A percentile compares a stretch with the other conserved stretches of the same genome.
Conservation (phyloP, 352 stramenopile genomes). For the Phytophthora gonapodyides region DNA sequence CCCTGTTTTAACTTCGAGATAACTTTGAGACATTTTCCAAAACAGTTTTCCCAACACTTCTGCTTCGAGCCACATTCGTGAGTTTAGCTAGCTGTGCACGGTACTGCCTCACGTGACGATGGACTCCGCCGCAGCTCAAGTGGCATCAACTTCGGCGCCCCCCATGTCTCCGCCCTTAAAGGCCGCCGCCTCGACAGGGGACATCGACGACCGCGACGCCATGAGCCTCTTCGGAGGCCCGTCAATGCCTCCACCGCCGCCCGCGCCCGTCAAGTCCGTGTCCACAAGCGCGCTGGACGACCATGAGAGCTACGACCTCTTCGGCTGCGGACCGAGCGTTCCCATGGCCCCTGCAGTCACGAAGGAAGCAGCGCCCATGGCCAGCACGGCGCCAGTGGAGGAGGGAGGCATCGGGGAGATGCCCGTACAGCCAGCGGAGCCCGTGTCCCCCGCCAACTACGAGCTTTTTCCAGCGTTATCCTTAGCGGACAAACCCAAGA, state of each 20-base stretch:
- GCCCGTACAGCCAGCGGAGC: slow-evolving; percentile 16
- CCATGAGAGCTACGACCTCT: slow-evolving; percentile 40
- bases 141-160: not conserved
- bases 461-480: slow-evolving; percentile 48
- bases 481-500: slow-evolving; percentile 17
- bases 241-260: slow-evolving; percentile 4
- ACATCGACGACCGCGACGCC: slow-evolving; percentile 29
- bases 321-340: slow-evolving; percentile 25
- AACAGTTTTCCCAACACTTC: not conserved
- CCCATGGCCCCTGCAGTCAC: slow-evolving; percentile 14
- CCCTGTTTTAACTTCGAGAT: too few species aligned
- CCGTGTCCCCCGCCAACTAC: slow-evolving; percentile 37
- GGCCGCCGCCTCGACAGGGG: slow-evolving; percentile 20
- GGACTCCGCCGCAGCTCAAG: slow-evolving; percentile 2
- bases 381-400: slow-evolving; percentile 37
- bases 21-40: slow-evolving; percentile 8
- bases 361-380: slow-evolving; percentile 26
- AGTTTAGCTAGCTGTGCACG: too few species aligned
- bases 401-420: slow-evolving; percentile 35
- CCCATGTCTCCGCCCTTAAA: slow-evolving; percentile 20
- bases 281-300: slow-evolving; percentile 34
- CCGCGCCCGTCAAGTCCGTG: slow-evolving; percentile 24
- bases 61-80: not conserved
- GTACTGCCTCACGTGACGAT: slow-evolving; percentile 7
- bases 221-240: slow-evolving; percentile 29